Percentiles rank a stretch among this genome's conserved stretches.
These are phyloP conservation scores for Pseudogymnoascus sp. DNA, from an alignment of 2,329 filamentous ascomycete genomes.

Conservation along the genomic window DNA sequence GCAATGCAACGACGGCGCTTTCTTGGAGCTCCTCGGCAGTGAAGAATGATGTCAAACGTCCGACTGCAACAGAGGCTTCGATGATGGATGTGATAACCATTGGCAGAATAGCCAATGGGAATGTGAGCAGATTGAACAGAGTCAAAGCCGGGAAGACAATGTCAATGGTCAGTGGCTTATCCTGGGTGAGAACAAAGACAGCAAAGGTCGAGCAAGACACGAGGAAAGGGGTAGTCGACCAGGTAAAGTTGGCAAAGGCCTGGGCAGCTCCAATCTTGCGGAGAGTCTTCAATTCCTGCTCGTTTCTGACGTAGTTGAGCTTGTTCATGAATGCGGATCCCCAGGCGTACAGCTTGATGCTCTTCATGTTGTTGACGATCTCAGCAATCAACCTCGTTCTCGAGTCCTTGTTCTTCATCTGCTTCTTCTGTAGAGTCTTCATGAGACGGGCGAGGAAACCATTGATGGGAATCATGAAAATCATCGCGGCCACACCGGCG, in stretches of 20 bases:
- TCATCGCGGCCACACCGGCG: conserved; percentile 88
- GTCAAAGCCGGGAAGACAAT: conserved; percentile 92
- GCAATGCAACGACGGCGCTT: conserved; percentile 66
- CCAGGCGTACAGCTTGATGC: conserved; percentile 98
- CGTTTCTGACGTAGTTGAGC: conserved; percentile 91
- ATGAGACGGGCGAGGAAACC: conserved; percentile 85
- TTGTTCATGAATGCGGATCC: conserved; percentile 96
- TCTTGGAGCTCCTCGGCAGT: conserved; percentile 81
- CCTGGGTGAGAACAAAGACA: conserved; percentile 79
- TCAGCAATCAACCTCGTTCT: conserved; percentile 91
- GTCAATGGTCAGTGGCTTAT: conserved; percentile 77
- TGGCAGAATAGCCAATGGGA: conserved; percentile 85
- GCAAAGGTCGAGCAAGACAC: conserved; percentile 96
- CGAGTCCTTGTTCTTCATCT: conserved; percentile 99
- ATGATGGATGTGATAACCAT: conserved; percentile 98
- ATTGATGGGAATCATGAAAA: conserved; percentile 95
- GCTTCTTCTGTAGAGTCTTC: conserved; percentile 87
- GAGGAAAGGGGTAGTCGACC: conserved; percentile 94
- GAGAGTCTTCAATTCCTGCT: conserved; percentile 88
- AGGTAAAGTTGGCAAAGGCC: conserved; percentile 93
- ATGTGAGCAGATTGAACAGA: conserved; percentile 91
- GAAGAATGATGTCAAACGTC: conserved; percentile 76
- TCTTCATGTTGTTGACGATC: conserved; percentile 99
- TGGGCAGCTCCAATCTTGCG: conserved; percentile 93
- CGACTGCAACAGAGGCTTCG: conserved; percentile 87